Percentiles rank a stretch among this genome's conserved stretches.
Conservation (phyloP, 202 grass and related monocot genomes). For the Digitaria exilis region DNA sequence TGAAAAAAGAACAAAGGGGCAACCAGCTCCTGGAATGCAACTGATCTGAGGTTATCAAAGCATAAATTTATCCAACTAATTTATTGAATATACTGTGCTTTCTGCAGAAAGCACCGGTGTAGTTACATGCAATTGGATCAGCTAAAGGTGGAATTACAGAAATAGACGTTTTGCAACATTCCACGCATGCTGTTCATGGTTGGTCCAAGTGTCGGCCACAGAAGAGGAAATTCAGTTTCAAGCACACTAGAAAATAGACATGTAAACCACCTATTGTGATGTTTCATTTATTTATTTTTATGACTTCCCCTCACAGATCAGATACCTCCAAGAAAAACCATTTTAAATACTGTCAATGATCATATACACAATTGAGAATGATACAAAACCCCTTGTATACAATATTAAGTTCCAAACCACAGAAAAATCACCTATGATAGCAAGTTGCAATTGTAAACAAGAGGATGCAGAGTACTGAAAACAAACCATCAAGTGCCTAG, state of each 20-base stretch:
- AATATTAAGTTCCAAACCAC: background rate
- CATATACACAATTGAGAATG: background rate
- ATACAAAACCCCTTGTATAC: background rate
- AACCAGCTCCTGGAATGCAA: conserved; percentile 1
- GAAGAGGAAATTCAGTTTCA: background rate
- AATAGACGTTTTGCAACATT: background rate
- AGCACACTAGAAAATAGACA: conserved; percentile 16
- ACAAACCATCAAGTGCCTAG: background rate
- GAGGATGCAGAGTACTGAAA: background rate
- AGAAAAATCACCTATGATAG: background rate
- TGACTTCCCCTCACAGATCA: no score
- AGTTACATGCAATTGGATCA: background rate
- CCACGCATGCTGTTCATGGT: background rate
- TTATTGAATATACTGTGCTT: background rate
- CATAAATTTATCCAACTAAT: background rate
- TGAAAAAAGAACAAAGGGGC: background rate
- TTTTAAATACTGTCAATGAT: background rate
- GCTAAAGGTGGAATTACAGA: background rate
- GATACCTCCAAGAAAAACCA: background rate
- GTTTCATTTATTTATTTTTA: background rate
- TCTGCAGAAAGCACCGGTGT: background rate
- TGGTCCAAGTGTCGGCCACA: background rate
- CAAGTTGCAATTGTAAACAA: background rate
- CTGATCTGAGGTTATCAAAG: background rate
- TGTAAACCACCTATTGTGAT: background rate